phyloP scores from a whole-genome alignment of 345 rosid species.

The Camelina neglecta region DNA sequence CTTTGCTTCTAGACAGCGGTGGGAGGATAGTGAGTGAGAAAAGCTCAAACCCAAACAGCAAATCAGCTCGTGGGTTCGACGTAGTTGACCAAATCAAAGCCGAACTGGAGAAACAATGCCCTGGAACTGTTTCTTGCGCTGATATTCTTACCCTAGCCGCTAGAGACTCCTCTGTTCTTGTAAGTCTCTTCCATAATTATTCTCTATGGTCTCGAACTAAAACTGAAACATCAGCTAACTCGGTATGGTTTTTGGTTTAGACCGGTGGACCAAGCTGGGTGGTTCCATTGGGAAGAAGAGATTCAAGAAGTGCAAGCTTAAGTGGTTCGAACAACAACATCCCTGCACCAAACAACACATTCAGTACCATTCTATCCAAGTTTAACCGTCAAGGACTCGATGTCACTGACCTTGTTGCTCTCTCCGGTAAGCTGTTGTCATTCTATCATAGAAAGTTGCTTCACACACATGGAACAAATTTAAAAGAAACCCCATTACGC shows the following conservation, averaged over 20 bases:
- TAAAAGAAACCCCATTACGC: not conserved
- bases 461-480: not conserved
- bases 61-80: conserved; percentile 85
- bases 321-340: conserved; percentile 79
- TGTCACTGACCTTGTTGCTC: conserved; percentile 76
- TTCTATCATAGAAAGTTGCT: not conserved
- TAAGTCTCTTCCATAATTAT: conserved; percentile 37
- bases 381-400: conserved; percentile 72
- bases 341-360: conserved; percentile 77
- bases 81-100: conserved; percentile 78
- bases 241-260: conserved; percentile 43
- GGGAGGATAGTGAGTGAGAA: conserved; percentile 71
- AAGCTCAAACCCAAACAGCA: conserved; percentile 70
- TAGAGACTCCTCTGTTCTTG: conserved; percentile 91
- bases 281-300: conserved; percentile 89
- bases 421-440: conserved; percentile 60
- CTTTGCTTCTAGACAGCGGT: conserved; percentile 71
- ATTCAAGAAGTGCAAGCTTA: conserved; percentile 71
- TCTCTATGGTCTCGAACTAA: not conserved
- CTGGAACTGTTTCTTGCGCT: conserved; percentile 84
- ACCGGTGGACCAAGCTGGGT: conserved; percentile 89
- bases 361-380: conserved; percentile 66
- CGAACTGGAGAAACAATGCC: conserved; percentile 78
- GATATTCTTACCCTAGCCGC: conserved; percentile 79
- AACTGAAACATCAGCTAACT: conserved; percentile 1